These are phyloP conservation scores for Taphrina deformans DNA, from an alignment of 1,139 yeast genomes.

Conservation along the genomic window DNA sequence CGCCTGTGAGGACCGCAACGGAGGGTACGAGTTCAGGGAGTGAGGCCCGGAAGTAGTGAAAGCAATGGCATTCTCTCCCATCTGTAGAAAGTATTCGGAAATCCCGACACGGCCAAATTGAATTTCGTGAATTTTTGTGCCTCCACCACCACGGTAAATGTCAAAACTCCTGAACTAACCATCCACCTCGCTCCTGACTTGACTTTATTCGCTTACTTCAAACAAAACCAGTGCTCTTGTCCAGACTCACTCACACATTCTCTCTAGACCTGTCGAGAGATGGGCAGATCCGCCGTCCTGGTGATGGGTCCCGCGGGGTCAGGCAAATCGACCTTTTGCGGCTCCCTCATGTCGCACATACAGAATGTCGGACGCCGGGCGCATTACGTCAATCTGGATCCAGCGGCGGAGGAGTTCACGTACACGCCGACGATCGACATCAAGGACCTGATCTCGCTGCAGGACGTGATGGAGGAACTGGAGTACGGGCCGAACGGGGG, in stretches of 20 bases:
- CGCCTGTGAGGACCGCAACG: slow-evolving; percentile 68
- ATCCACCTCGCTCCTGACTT: too few species aligned
- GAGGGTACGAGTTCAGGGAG: slow-evolving; percentile 69
- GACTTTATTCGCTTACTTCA: too few species aligned
- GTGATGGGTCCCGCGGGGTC: slow-evolving; percentile 98
- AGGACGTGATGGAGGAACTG: slow-evolving; percentile 85
- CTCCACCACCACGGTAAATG: too few species aligned
- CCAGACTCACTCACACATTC: too few species aligned
- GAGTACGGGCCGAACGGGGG: slow-evolving; percentile 94
- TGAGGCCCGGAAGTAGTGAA: too few species aligned
- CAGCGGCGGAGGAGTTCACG: slow-evolving; percentile 93
- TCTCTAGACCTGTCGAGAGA: too few species aligned
- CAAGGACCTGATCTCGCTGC: slow-evolving; percentile 79
- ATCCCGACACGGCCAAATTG: neutral
- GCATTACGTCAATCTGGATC: slow-evolving; percentile 91
- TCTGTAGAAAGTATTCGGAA: neutral
- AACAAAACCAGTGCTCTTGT: too few species aligned
- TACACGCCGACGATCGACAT: slow-evolving; percentile 92
- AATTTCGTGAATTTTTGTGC: neutral
- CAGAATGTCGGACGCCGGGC: slow-evolving; percentile 89
- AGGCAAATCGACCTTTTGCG: slow-evolving; percentile 91
- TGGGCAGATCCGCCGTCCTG: slow-evolving; percentile 95
- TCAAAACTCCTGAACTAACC: too few species aligned
- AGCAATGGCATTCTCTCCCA: neutral
- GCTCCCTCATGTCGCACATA: slow-evolving; percentile 81